These are phyloP conservation scores for Nicotiana undulata DNA, from an alignment of 257 asterid genomes.

Conservation along the genomic window DNA sequence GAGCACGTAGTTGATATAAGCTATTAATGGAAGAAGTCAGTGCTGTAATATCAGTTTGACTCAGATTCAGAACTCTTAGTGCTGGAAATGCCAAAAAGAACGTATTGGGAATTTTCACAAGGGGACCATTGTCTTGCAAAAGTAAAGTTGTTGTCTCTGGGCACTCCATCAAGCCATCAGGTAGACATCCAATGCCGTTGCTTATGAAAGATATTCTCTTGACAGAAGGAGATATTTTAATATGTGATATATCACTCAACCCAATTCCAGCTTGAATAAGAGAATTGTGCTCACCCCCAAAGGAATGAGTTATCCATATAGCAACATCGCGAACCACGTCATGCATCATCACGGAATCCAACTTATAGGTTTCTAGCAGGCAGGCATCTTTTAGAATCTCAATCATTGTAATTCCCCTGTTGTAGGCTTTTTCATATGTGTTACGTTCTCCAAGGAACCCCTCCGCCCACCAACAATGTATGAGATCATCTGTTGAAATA, in stretches of 20 bases:
- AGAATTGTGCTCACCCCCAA: neutral
- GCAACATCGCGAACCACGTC: conserved; percentile 20
- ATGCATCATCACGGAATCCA: conserved; percentile 14
- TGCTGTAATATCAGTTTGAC: neutral
- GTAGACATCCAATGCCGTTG: neutral
- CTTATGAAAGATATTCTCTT: conserved; percentile 18
- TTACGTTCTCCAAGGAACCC: conserved; percentile 15
- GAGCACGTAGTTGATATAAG: conserved; percentile 12
- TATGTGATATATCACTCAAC: neutral
- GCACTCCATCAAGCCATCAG: conserved; percentile 3
- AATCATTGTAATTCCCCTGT: conserved; percentile 9
- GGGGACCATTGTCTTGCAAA: neutral
- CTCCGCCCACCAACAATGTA: conserved; percentile 16
- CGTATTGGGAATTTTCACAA: neutral
- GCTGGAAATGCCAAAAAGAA: conserved; percentile 6
- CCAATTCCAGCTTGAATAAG: conserved; percentile 6
- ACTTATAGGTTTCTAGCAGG: conserved; percentile 2
- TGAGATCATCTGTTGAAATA: conserved; percentile 4
- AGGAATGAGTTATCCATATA: conserved; percentile 6
- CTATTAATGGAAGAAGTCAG: conserved; percentile 8
- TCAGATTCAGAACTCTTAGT: conserved; percentile 11
- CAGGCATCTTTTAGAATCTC: conserved; percentile 15
- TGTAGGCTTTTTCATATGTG: conserved; percentile 7
- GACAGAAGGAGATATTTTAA: neutral
- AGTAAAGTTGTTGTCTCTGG: conserved; percentile 15